Base-by-base conservation (phyloP, 2,329 filamentous ascomycete genomes). In the Aaosphaeria arxii region DNA sequence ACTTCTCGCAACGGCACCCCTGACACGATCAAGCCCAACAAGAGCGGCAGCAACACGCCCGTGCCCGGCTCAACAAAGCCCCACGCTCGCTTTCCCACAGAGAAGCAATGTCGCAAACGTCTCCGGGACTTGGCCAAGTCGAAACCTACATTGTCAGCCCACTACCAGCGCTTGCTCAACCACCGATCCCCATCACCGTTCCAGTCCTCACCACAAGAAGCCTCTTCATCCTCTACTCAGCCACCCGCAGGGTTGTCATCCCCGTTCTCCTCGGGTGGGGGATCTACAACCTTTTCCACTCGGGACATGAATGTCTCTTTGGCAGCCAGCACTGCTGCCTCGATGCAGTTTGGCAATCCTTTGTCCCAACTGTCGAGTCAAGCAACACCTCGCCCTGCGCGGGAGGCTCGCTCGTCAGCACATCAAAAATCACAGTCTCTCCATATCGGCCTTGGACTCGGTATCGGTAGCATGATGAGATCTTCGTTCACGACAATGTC, bases 121-220 rank as follows among this genome's bases (percentile, higher is more conserved):
- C 67, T 86, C 28, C 79, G 84, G 53, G 71, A 79, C 43, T 67
- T 86, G 11, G 84, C 82, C 64, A 83, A 80, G 62, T 74, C 77
- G 53, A 83, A 83, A 59, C 81, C 83, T 48, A 80, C 77, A 5
- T 78, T 86, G 43, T 79, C 82, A 33, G 81, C 82, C 17, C 82
- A 86, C 58, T 86, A 86, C 61, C 81, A 85, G 61, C 77, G 83
- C 50, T 73, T 86, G 56, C 72, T 86, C 52, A 76, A 78, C 52
- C 79, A 77, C 35, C 75, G 82, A 45, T 85, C 79, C 46, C 83
- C 83, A 7, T 84, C 82, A 28, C 83, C 83, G 3, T 76, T 81
- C 56, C 65, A 74, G 30, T 71, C 67, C 7, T 70, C 69, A 30
- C 65, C 67, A n/a, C 60, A 51, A 7, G 61, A 62, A 40, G 33